Evolutionary conservation across 805 yeast genomes (phyloP).

Genomic region (Zygotorulaspora florentina): DNA sequence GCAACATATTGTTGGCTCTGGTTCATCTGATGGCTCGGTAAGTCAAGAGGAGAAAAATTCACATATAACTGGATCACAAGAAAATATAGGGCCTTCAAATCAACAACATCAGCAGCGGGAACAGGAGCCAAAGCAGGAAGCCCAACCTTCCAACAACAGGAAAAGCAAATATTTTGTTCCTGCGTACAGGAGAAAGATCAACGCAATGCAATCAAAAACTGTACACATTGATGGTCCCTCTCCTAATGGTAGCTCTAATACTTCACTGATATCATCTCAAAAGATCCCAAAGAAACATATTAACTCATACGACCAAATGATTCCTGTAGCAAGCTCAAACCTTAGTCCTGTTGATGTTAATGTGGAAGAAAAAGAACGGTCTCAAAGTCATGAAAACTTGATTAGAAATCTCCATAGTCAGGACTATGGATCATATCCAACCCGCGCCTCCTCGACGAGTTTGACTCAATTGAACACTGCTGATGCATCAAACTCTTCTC

Average conservation of each 20-base stretch:
- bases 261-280: constrained; percentile 17
- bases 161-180: constrained; percentile 32
- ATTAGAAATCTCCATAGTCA: constrained; percentile 23
- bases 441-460: constrained; percentile 18
- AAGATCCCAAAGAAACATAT: constrained; percentile 12
- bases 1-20: constrained; percentile 13
- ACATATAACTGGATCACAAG: constrained; percentile 1
- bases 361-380: constrained; percentile 5
- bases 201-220: constrained; percentile 24
- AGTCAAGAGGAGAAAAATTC: constrained; percentile 13
- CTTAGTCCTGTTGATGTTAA: constrained; percentile 7
- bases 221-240: constrained; percentile 21
- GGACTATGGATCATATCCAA: constrained; percentile 31
- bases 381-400: constrained; percentile 17
- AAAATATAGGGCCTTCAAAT: constrained; percentile 4
- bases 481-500: constrained; percentile 17
- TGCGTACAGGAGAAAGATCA: constrained; percentile 37
- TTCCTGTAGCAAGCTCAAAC: constrained; percentile 16
- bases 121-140: constrained; percentile 1
- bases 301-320: constrained; percentile 25
- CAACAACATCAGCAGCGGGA: constrained; percentile 4
- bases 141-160: not conserved
- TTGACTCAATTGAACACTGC: constrained; percentile 9
- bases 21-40: constrained; percentile 19
- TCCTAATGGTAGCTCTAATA: constrained; percentile 17